Conservation (phyloP, 805 yeast species). For the Starmerella sirachaensis region DNA sequence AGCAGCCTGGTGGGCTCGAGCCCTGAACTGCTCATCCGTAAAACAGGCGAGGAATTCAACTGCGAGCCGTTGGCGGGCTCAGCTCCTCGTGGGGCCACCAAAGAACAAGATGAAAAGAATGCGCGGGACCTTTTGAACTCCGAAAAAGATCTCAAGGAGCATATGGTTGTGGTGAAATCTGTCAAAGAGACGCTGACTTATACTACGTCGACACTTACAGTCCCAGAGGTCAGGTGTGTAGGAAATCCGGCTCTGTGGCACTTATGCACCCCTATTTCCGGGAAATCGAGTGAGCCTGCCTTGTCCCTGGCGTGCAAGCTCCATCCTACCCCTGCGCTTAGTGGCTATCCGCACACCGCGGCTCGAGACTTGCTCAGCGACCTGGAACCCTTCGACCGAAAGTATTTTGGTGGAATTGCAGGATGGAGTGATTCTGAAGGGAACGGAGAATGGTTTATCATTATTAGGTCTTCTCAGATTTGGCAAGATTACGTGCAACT, state of each 20-base stretch:
- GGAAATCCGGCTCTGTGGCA: constrained; percentile 14
- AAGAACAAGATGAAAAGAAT: background rate
- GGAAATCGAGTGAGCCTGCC: constrained; percentile 1
- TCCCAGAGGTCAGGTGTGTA: constrained; percentile 7
- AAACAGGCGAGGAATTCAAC: constrained; percentile 5
- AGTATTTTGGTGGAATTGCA: constrained; percentile 16
- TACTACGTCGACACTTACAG: constrained; percentile 1
- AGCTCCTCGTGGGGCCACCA: constrained; percentile 8
- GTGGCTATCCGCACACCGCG: constrained; percentile 13
- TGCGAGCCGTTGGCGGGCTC: constrained; percentile 17
- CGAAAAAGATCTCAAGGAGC: constrained; percentile 12
- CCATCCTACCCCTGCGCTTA: constrained; percentile 17
- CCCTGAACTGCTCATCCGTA: constrained; percentile 14
- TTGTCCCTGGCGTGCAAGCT: constrained; percentile 9
- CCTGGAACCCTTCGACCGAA: constrained; percentile 16
- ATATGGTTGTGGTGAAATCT: constrained; percentile 13
- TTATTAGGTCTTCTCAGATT: constrained; percentile 12
- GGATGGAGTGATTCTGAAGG: constrained; percentile 15
- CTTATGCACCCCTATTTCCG: constrained; percentile 9
- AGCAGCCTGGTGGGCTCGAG: constrained; percentile 10
- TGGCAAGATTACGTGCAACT: constrained; percentile 1
- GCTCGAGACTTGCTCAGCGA: constrained; percentile 6
- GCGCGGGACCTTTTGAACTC: constrained; percentile 3
- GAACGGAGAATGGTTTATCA: constrained; percentile 16
- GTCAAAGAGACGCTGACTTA: constrained; percentile 7